Base-by-base conservation (phyloP, 2,329 filamentous ascomycete genomes). In the Xylaria sp. region DNA sequence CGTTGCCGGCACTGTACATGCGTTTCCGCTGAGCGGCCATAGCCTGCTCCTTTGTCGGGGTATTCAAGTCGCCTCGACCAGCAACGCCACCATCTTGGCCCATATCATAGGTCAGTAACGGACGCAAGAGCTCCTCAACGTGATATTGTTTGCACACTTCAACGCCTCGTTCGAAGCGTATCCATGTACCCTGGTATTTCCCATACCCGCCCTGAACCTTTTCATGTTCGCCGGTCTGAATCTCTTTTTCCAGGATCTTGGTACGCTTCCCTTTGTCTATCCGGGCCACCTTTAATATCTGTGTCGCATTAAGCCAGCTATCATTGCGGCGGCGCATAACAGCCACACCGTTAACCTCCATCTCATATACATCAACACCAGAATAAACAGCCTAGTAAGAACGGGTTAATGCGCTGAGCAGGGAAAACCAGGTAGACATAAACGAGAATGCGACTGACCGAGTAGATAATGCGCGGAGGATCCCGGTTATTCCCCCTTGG, bases 171-270 rank as follows among this genome's bases (percentile, higher is more conserved):
- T 95, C 92, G 78, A 97, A 98, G 77, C 92, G 93, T 78, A 99
- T 97, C 96, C 96, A 99, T 2, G 96, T 99, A 65, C 96, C 96
- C 84, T 99, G 96, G 78, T 99, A 99, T 84, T 98, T 98, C 73
- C 96, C 96, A 78, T 99, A 99, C 5, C 96, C 96, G 41, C 96
- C 96, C 80, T 99, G 96, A 2, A 99, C 95, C 82, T 99, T 99
- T 81, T 99, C 96, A 81, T 99, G 95, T 78, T 97, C 93, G 77
- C 96, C 96, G 0, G 92, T 96, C 72, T 97, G 89, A 68, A 99
- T 97, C 81, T 99, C 96, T 82, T 98, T 98, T 80, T 99, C 96
- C 61, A 99, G 86, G 8, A 98, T 97, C 81, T 98, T 98, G 67
- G 96, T 98, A 75, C 96, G 92, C 82, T 97, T 97, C 69, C 95